Conservation (phyloP, 805 yeast species). For the Candida maesae region DNA sequence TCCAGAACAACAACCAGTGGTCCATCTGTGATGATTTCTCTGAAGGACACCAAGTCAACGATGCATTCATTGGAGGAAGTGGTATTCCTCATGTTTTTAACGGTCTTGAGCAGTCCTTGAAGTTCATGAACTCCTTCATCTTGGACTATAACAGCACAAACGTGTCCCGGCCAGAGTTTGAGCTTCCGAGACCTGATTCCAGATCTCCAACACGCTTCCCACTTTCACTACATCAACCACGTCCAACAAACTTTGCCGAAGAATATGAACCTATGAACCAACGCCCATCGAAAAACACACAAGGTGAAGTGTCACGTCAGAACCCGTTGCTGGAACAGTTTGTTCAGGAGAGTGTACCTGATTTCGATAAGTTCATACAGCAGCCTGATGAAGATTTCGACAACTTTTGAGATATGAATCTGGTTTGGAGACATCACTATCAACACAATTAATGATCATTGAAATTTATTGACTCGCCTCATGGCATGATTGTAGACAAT, state of each 20-base stretch:
- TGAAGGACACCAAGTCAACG: constrained; percentile 76
- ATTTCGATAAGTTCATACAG: constrained; percentile 15
- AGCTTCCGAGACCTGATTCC: constrained; percentile 20
- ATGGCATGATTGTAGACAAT: too few species aligned
- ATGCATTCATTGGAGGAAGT: constrained; percentile 59
- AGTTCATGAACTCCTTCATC: constrained; percentile 51
- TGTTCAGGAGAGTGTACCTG: constrained; percentile 14
- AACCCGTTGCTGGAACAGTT: constrained; percentile 15
- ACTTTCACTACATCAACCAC: constrained; percentile 2
- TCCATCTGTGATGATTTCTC: constrained; percentile 80
- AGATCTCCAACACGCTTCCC: constrained; percentile 20
- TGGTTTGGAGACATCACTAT: not conserved
- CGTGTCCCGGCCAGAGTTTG: constrained; percentile 24
- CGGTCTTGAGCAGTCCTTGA: constrained; percentile 50
- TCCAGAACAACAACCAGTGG: constrained; percentile 60
- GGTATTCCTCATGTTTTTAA: constrained; percentile 66
- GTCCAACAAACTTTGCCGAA: not conserved
- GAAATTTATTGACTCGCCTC: not conserved
- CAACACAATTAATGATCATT: not conserved
- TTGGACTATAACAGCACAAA: constrained; percentile 40
- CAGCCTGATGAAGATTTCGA: constrained; percentile 14
- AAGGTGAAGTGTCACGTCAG: constrained; percentile 3
- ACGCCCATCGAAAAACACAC: too few species aligned
- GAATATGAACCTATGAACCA: not conserved
- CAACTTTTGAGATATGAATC: not conserved